Percentiles rank a stretch among this genome's conserved stretches.
These are phyloP conservation scores for Tetracladium setigerum DNA, from an alignment of 495 filamentous ascomycete genomes.

Conservation along the genomic window DNA sequence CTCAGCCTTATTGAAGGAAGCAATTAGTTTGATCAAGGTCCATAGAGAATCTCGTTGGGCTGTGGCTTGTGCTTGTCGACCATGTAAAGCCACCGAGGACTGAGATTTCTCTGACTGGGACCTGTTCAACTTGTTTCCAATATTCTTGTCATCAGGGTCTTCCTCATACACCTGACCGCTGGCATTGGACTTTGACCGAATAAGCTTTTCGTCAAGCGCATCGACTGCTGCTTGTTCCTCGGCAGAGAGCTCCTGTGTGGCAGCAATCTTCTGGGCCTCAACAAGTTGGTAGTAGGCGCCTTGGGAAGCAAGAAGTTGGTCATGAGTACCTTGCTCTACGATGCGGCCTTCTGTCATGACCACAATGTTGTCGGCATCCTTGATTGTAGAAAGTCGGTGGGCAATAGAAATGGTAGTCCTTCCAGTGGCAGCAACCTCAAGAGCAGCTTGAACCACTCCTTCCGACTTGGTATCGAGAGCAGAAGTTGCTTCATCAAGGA, in stretches of 20 bases:
- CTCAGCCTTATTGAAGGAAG: slow-evolving; percentile 73
- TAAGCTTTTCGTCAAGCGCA: slow-evolving; percentile 38
- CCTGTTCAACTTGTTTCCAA: slow-evolving; percentile 44
- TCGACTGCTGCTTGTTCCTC: slow-evolving; percentile 38
- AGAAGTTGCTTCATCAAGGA: slow-evolving; percentile 92
- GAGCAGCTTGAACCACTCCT: slow-evolving; percentile 86
- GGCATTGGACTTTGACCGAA: slow-evolving; percentile 36
- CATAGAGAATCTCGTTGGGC: slow-evolving; percentile 62
- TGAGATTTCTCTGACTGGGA: slow-evolving; percentile 59
- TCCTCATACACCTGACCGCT: slow-evolving; percentile 24
- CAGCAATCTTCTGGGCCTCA: slow-evolving; percentile 70
- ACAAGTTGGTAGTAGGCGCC: slow-evolving; percentile 71
- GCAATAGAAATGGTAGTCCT: slow-evolving; percentile 95
- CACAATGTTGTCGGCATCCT: slow-evolving; percentile 89
- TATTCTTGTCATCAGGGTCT: slow-evolving; percentile 54
- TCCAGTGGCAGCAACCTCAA: slow-evolving; percentile 81
- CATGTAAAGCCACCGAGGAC: slow-evolving; percentile 61
- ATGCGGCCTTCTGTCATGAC: slow-evolving; percentile 81
- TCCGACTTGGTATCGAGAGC: slow-evolving; percentile 95
- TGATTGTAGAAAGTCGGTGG: slow-evolving; percentile 90
- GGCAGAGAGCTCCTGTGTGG: slow-evolving; percentile 45
- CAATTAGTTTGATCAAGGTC: slow-evolving; percentile 78
- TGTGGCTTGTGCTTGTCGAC: slow-evolving; percentile 35
- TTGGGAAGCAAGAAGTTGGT: slow-evolving; percentile 51
- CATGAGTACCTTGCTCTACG: slow-evolving; percentile 83